Evolutionary conservation across 1,284 basidiomycete genomes (phyloP).

Genomic region (Blastosporella zonata): DNA sequence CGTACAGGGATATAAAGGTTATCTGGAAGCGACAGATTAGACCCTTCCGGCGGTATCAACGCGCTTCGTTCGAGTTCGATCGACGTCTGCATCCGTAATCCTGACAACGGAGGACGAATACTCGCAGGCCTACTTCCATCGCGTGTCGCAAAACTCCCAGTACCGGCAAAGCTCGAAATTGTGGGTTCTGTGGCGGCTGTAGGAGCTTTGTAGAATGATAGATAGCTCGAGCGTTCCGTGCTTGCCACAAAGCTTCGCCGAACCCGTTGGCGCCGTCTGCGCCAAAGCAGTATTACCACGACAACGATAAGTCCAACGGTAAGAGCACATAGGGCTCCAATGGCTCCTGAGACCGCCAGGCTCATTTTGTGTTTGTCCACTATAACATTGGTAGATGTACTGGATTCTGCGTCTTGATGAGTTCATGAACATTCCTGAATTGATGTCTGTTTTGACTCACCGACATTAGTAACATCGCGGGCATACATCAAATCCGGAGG

Average conservation of each 20-base stretch:
- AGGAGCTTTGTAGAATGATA: constrained; percentile 7
- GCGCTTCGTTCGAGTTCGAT: background rate
- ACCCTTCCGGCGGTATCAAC: constrained; percentile 4
- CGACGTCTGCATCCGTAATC: background rate
- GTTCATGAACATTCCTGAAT: too few species aligned
- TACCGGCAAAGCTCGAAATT: constrained; percentile 12
- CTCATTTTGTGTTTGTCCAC: constrained; percentile 1
- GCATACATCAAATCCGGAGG: background rate
- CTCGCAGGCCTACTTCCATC: background rate
- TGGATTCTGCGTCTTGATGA: background rate
- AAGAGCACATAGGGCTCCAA: constrained; percentile 16
- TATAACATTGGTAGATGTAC: background rate
- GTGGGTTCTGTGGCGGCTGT: background rate
- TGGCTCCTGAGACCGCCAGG: constrained; percentile 9
- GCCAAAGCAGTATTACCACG: constrained; percentile 6
- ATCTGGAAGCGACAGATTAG: constrained; percentile 14
- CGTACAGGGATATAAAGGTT: constrained; percentile 20
- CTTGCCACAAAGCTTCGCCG: background rate
- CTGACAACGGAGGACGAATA: background rate
- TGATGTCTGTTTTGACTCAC: background rate
- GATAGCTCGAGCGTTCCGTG: constrained; percentile 5
- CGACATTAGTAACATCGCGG: background rate
- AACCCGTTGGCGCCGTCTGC: constrained; percentile 3
- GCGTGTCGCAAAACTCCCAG: constrained; percentile 4
- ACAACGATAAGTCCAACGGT: constrained; percentile 8